Base-by-base conservation (phyloP, 179 eudicot genomes). In the Pouteria campechiana region DNA sequence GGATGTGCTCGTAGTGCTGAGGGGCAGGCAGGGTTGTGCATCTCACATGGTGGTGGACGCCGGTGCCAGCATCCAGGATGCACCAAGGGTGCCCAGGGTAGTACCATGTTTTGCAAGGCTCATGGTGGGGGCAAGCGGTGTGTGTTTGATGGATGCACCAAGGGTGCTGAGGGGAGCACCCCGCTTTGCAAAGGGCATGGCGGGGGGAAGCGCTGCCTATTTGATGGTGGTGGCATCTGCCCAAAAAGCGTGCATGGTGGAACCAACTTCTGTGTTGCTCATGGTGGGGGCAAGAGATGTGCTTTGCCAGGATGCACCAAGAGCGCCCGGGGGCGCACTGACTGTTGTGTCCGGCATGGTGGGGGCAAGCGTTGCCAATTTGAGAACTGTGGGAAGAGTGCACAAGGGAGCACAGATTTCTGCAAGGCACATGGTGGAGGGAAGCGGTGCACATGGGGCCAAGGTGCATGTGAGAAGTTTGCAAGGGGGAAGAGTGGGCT, bases 201-300 rank as follows among this genome's bases (percentile, higher is more conserved):
- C 10, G 93, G 93, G 3, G 93, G 93, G 8, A 82, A 82, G 46
- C 62, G 93, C 9, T 82, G 93, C 40, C 59, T 79, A 41, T 68
- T 44, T 39, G 78, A 75, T 41, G 88, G 88, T 15, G 88, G 93
- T 15, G 84, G 84, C 27, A 79, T 82, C 0, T 82, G 93, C 52
- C 93, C 93, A 1, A 82, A 82, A 58, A 82, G 93, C 21, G 93
- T 82, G 5, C 93, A 82, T 3, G 93, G 93, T 5, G 93, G 93
- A n/a, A 82, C 93, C 0, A 70, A 66, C 32, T 82, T 70, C 41
- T 82, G 93, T 29, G 93, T 82, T 1, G 87, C 93, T n/a, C 93
- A 82, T 34, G 93, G 93, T 8, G 93, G 93, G 23, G 93, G 93
- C 28, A 82, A 82, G 52, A 59, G 93, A 57, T 82, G 93, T 37